Evolutionary conservation across 2,329 filamentous ascomycete genomes (phyloP).

Genomic region (Ophiostoma piceae): DNA sequence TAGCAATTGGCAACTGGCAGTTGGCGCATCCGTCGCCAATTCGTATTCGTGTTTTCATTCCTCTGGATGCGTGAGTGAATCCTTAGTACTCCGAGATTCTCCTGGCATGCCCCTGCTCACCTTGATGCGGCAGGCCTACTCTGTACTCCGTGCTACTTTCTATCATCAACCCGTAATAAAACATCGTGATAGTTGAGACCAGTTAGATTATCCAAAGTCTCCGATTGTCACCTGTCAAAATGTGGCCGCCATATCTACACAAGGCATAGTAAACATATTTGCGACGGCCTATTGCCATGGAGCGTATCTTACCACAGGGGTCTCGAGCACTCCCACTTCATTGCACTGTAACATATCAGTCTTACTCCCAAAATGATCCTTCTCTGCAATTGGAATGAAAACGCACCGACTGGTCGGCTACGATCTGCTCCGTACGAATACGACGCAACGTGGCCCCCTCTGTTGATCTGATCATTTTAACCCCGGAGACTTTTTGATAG

Average conservation of each 20-base stretch:
- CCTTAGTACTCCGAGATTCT: background rate
- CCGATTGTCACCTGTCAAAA: background rate
- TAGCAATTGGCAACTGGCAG: background rate
- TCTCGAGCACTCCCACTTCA: background rate
- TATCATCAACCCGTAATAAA: background rate
- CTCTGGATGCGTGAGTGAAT: background rate
- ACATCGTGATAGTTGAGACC: background rate
- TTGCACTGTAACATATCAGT: background rate
- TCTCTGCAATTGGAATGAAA: background rate
- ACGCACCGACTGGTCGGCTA: background rate
- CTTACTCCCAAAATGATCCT: background rate
- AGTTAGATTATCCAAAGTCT: background rate
- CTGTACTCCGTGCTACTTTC: background rate
- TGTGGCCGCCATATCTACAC: background rate
- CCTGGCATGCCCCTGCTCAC: background rate
- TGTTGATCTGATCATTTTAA: slow-evolving; percentile 5
- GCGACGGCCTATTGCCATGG: background rate
- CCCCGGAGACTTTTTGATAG: background rate
- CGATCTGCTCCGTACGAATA: slow-evolving; percentile 2
- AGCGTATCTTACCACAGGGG: background rate
- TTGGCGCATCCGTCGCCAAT: background rate
- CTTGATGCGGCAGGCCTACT: background rate
- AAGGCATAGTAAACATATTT: background rate
- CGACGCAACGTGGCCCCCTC: background rate
- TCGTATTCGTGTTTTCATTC: slow-evolving; percentile 1